These are phyloP conservation scores for Mucor racemosus DNA, from an alignment of 371 early-diverging fungal species.

Conservation along the genomic window DNA sequence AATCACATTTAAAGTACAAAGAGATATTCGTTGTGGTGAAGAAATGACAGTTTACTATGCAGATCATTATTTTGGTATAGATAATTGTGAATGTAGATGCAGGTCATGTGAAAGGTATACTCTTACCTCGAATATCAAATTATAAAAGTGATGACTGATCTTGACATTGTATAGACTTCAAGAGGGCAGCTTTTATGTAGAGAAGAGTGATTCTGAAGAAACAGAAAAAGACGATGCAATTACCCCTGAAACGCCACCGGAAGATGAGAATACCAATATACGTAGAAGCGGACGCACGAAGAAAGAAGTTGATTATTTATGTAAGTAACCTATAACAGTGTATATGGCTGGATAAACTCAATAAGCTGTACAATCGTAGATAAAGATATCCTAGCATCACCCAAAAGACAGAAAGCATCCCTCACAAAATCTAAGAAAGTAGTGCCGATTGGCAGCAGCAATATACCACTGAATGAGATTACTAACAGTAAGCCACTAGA, in stretches of 20 bases:
- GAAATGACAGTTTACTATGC: constrained; percentile 89
- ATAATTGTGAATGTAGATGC: constrained; percentile 88
- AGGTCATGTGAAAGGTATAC: constrained; percentile 75
- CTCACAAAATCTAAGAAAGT: not conserved
- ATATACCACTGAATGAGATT: not conserved
- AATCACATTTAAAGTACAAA: constrained; percentile 77
- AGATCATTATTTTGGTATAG: constrained; percentile 82
- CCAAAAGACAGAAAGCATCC: not conserved
- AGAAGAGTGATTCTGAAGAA: not conserved
- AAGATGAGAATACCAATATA: not conserved
- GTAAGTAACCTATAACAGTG: not conserved
- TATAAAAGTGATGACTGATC: no score
- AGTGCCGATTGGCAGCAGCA: not conserved
- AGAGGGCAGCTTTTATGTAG: constrained; percentile 16
- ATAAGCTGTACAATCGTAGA: not conserved
- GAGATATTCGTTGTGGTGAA: constrained; percentile 76
- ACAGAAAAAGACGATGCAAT: not conserved
- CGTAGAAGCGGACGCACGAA: constrained; percentile 26
- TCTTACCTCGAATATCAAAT: no score
- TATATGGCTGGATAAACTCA: not conserved
- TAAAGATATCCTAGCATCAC: not conserved
- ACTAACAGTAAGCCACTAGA: not conserved
- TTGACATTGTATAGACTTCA: not conserved
- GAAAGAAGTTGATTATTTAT: constrained; percentile 19
- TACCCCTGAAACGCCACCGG: not conserved